Evolutionary conservation across 768 basidiomycete species (phyloP).

Genomic region (Mycena rosella): DNA sequence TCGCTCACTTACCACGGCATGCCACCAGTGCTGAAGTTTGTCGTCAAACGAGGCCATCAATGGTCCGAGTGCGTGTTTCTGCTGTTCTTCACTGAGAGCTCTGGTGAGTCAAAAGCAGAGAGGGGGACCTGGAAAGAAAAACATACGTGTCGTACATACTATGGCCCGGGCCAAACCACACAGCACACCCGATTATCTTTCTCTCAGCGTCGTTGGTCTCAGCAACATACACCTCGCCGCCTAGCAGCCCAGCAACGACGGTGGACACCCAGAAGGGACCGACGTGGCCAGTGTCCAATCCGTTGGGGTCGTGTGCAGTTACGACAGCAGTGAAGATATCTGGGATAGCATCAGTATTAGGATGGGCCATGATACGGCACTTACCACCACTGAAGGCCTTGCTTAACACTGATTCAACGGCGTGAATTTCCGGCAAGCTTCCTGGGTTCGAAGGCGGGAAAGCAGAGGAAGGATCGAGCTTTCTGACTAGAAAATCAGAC

Average conservation of each 20-base stretch:
- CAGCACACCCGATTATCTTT: constrained; percentile 16
- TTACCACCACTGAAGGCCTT: neutral
- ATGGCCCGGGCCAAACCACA: constrained; percentile 20
- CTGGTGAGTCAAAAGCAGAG: neutral
- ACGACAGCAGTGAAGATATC: constrained; percentile 12
- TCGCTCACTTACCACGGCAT: neutral
- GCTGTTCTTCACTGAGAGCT: neutral
- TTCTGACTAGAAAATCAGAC: neutral
- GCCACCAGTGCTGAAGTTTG: constrained; percentile 17
- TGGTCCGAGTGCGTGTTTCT: neutral
- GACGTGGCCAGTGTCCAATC: neutral
- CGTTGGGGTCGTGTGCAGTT: constrained; percentile 8
- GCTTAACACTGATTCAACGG: neutral
- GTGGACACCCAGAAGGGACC: constrained; percentile 21
- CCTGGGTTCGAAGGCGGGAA: neutral
- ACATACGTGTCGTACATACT: constrained; percentile 16
- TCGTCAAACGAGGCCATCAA: constrained; percentile 16
- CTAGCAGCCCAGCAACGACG: constrained; percentile 13
- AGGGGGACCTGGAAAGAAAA: neutral
- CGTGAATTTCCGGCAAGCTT: neutral
- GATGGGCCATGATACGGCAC: neutral
- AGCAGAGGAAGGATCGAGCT: neutral
- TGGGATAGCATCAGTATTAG: neutral
- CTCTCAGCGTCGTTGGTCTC: neutral
- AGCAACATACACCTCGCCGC: constrained; percentile 18